These are phyloP conservation scores for Aspergillus felis DNA, from an alignment of 2,329 filamentous ascomycete species.

Conservation along the genomic window DNA sequence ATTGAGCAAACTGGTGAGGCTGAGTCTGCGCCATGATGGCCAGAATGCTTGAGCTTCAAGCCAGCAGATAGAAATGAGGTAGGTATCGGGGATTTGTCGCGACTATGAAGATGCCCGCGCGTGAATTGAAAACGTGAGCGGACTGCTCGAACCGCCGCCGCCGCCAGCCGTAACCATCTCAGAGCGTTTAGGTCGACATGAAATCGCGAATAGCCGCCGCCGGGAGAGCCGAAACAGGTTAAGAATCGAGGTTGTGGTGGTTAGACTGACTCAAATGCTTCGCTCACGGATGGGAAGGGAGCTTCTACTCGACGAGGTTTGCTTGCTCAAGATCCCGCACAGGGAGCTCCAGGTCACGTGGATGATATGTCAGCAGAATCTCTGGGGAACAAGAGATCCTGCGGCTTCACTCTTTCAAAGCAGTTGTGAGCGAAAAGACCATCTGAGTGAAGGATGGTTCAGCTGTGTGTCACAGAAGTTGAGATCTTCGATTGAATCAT, in stretches of 20 bases:
- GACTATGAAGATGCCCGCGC: conserved; percentile 25
- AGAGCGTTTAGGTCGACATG: conserved; percentile 22
- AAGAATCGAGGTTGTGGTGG: conserved; percentile 11
- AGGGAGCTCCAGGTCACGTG: conserved; percentile 11
- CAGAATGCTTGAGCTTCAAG: conserved; percentile 5
- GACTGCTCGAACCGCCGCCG: conserved; percentile 35
- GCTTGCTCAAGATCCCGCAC: conserved; percentile 7
- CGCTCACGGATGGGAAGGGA: conserved; percentile 17
- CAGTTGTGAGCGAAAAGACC: neutral
- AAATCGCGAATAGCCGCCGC: conserved; percentile 3
- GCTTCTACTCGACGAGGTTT: conserved; percentile 22
- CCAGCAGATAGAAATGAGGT: conserved; percentile 10
- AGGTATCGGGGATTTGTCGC: conserved; percentile 20
- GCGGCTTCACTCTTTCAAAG: neutral
- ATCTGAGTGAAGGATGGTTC: neutral
- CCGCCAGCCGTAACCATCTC: conserved; percentile 38
- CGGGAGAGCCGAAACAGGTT: conserved; percentile 1
- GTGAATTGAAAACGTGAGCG: conserved; percentile 33
- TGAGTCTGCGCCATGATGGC: conserved; percentile 59
- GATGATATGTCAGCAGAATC: conserved; percentile 10
- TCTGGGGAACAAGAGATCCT: neutral
- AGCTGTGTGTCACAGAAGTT: neutral
- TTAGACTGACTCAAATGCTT: conserved; percentile 9
- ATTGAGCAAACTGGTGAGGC: conserved; percentile 48
- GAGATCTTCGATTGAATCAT: neutral